A percentile compares a stretch with the other conserved stretches of the same genome.
These are phyloP conservation scores for Effrenium voratum DNA, from an alignment of 73 alveolate genomes.

Conservation along the genomic window DNA sequence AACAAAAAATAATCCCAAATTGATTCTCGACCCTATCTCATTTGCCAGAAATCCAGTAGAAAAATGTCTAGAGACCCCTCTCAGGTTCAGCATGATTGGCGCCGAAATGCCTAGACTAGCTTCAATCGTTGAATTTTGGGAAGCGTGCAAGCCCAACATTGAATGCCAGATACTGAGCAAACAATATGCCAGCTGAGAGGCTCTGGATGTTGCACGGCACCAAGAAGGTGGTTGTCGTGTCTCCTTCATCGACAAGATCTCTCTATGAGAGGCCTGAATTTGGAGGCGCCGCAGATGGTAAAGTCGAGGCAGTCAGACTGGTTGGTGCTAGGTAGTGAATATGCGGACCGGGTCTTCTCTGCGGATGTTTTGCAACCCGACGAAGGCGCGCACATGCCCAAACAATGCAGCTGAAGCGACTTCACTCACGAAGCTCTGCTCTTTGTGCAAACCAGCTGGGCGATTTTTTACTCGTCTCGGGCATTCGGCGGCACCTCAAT, in stretches of 20 bases:
- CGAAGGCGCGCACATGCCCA: background rate
- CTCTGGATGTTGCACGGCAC: conserved; percentile 91
- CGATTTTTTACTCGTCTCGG: background rate
- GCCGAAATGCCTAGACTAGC: too few species aligned
- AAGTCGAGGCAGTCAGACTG: background rate
- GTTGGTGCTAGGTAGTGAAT: conserved; percentile 36
- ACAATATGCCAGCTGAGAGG: background rate
- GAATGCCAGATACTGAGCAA: too few species aligned
- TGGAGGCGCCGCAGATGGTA: conserved; percentile 38
- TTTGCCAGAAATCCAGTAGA: too few species aligned
- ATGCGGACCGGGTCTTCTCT: conserved; percentile 89
- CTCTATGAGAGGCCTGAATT: conserved; percentile 84
- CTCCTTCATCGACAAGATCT: conserved; percentile 62
- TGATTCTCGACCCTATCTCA: too few species aligned
- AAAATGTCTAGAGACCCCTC: too few species aligned
- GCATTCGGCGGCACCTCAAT: background rate
- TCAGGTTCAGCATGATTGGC: too few species aligned
- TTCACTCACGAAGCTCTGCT: background rate
- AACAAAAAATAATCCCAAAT: too few species aligned
- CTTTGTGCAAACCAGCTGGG: background rate
- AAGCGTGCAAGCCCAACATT: too few species aligned
- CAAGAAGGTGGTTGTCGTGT: conserved; percentile 13
- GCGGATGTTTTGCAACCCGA: conserved; percentile 64
- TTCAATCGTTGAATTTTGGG: too few species aligned
- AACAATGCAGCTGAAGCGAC: background rate